Percentiles rank a stretch among this genome's conserved stretches.
phyloP scores from a whole-genome alignment of 2,329 filamentous ascomycete species.

The Colletotrichum navitas region DNA sequence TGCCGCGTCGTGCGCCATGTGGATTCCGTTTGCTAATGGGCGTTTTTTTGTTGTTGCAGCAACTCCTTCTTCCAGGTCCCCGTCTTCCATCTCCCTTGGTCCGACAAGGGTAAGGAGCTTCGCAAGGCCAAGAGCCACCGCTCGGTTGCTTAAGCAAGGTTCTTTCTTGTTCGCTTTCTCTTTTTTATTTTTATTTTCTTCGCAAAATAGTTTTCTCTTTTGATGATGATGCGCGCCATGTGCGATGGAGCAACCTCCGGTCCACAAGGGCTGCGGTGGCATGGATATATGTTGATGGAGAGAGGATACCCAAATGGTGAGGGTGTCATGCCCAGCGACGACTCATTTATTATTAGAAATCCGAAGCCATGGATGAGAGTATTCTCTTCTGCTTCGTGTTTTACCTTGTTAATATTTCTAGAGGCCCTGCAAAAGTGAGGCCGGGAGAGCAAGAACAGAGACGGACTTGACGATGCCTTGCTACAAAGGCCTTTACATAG shows the following conservation, averaged over 20 bases:
- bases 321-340: background rate
- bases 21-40: slow-evolving; percentile 45
- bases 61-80: slow-evolving; percentile 92
- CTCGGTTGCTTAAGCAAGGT: slow-evolving; percentile 8
- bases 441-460: background rate
- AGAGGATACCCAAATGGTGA: slow-evolving; percentile 7
- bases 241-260: background rate
- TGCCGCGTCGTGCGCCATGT: slow-evolving; percentile 2
- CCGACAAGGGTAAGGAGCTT: slow-evolving; percentile 76
- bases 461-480: background rate
- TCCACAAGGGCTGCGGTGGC: background rate
- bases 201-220: background rate
- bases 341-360: background rate
- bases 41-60: slow-evolving; percentile 58
- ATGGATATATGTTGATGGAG: background rate
- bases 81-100: slow-evolving; percentile 96
- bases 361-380: background rate
- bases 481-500: background rate
- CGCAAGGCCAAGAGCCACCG: slow-evolving; percentile 65
- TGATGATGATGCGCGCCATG: background rate
- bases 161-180: background rate
- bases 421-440: background rate
- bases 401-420: background rate
- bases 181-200: too few relatives aligned
- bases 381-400: background rate